Percentiles rank a stretch among this genome's conserved stretches.
These are phyloP conservation scores for Fomitopsis serialis DNA, from an alignment of 768 basidiomycete species.

Conservation along the genomic window DNA sequence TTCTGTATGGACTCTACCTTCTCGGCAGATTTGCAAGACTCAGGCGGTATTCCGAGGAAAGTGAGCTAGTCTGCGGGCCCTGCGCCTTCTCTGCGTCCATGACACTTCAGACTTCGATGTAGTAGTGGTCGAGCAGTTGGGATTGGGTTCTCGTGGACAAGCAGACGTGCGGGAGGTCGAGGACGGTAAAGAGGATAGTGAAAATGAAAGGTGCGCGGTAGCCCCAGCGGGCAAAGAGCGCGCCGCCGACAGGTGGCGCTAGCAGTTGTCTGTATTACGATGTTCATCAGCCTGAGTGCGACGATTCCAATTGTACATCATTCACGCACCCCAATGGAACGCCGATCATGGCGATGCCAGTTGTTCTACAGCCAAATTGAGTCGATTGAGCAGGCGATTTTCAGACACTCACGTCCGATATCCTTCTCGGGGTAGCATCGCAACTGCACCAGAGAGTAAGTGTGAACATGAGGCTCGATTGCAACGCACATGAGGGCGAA, in stretches of 20 bases:
- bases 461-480: too few relatives aligned
- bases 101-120: not conserved
- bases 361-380: slow-evolving; percentile 16
- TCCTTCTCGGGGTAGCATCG: slow-evolving; percentile 23
- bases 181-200: slow-evolving; percentile 17
- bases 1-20: slow-evolving; percentile 11
- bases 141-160: slow-evolving; percentile 23
- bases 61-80: too few relatives aligned
- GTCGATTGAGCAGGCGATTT: not conserved
- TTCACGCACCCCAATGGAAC: slow-evolving; percentile 22
- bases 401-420: slow-evolving; percentile 16
- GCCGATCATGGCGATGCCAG: slow-evolving; percentile 27
- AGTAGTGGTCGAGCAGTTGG: too few relatives aligned
- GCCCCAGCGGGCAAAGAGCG: slow-evolving; percentile 23
- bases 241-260: slow-evolving; percentile 28
- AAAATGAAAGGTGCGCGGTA: slow-evolving; percentile 28
- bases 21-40: not conserved
- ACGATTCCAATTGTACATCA: slow-evolving; percentile 5
- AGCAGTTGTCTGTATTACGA: slow-evolving; percentile 30
- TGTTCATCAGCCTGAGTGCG: not conserved
- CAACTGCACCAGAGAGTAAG: too few relatives aligned
- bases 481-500: slow-evolving; percentile 25
- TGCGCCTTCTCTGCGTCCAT: not conserved
- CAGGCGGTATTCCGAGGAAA: not conserved
- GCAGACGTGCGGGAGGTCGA: slow-evolving; percentile 26